Base-by-base conservation (phyloP, 192 early-diverging fungal genomes). In the Podila epicladia region DNA sequence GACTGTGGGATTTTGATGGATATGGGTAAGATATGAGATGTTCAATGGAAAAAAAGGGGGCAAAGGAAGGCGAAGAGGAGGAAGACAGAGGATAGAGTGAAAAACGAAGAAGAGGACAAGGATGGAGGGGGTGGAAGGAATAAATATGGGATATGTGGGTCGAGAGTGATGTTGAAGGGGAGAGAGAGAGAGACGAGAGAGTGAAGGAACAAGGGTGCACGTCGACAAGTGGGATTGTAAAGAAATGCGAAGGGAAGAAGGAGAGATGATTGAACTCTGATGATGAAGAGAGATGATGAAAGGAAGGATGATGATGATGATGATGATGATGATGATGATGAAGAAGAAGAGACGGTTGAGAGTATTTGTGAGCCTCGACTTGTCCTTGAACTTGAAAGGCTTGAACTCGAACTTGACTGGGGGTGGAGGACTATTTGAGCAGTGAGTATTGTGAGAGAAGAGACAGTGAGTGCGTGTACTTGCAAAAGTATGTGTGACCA, bases 291-390 rank as follows among this genome's bases (percentile, higher is more conserved):
- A 51, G 24, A 61, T 26, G 28, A 33, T 22, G 9, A 60, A 26
- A 28, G 19, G 60, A 51, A 62, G 28, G 69, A 51, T 28, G 19
- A 48, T 24, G 26, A 67, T 17, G 50, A 29, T 24, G 32, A 35
- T 24, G 66, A 62, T 11, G n/a, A 50, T n/a, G 41, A 45, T 41
- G 28, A 69, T 69, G 38, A 33, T n/a, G 35, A 60, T 29, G 20
- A 22, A 31, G 41, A 62, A n/a, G 45, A 69, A 12, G 49, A 48
- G 58, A 28, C 11, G 28, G 51, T 12, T 28, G 19, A 55, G 29
- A 60, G 41, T 45, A 45, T 45, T 45, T 45, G 41, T 45, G 41
- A 45, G 41, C 41, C 41, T 45, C 41, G 41, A 45, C 41, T 45
- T 45, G 41, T 45, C 41, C 41, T 45, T 45, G 41, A 45, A 45